A percentile compares a stretch with the other conserved stretches of the same genome.
phyloP scores from a whole-genome alignment of 2,329 filamentous ascomycete species.

The Colletotrichum tofieldiae region DNA sequence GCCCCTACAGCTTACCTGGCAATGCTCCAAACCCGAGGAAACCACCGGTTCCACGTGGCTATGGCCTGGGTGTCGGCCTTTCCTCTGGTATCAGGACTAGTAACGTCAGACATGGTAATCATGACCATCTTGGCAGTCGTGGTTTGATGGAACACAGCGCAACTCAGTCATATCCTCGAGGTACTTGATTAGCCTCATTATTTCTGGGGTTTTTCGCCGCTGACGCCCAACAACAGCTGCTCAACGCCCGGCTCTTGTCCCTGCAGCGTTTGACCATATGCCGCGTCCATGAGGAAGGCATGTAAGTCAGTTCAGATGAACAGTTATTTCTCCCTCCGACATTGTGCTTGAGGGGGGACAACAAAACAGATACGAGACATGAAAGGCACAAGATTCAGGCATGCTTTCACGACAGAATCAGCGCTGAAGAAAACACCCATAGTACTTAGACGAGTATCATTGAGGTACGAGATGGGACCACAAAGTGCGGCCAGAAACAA shows the following conservation, averaged over 20 bases:
- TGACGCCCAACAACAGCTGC: slow-evolving; percentile 8
- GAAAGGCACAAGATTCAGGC: background rate
- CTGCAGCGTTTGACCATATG: slow-evolving; percentile 10
- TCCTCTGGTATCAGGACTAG: slow-evolving; percentile 32
- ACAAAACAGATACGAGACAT: background rate
- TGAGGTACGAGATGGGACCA: background rate
- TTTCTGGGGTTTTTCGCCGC: background rate
- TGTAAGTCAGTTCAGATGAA: background rate
- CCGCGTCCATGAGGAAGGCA: background rate
- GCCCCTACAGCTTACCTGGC: slow-evolving; percentile 26
- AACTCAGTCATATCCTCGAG: background rate
- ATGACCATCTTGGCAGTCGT: background rate
- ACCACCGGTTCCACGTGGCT: background rate
- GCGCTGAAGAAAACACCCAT: background rate
- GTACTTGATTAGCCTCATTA: background rate
- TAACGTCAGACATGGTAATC: background rate
- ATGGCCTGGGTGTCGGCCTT: slow-evolving; percentile 31
- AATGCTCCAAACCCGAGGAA: slow-evolving; percentile 20
- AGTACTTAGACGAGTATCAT: background rate
- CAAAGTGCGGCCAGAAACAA: background rate
- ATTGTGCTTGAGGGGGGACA: background rate
- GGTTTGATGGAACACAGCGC: background rate
- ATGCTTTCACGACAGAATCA: background rate
- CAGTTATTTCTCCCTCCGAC: background rate
- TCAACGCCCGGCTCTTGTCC: slow-evolving; percentile 3